phyloP scores from a whole-genome alignment of 805 yeast species.

The Danielia reshetovae region DNA sequence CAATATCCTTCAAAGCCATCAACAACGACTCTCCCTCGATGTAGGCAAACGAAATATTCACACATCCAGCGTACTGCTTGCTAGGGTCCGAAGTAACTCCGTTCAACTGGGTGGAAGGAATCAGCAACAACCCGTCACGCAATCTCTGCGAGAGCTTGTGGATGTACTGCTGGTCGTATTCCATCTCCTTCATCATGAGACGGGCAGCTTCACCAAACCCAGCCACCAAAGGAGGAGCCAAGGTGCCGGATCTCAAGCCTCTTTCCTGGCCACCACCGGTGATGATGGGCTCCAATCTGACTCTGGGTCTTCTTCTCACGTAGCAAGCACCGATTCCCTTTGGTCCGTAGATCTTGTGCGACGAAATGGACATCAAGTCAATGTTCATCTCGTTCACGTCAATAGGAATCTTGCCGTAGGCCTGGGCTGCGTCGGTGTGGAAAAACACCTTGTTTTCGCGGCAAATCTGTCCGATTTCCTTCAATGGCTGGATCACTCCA shows the following conservation, averaged over 20 bases:
- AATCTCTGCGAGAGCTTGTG: constrained; percentile 67
- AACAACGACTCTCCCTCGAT: constrained; percentile 96
- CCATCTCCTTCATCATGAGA: constrained; percentile 68
- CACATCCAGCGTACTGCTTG: constrained; percentile 80
- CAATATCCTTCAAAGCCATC: constrained; percentile 97
- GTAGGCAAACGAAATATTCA: constrained; percentile 93
- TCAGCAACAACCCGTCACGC: constrained; percentile 64
- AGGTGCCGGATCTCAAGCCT: constrained; percentile 94
- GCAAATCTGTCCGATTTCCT: constrained; percentile 88
- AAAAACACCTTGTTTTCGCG: constrained; percentile 85
- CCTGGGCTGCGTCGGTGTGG: constrained; percentile 98
- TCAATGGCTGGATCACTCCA: constrained; percentile 94
- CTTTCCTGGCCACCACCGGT: constrained; percentile 99
- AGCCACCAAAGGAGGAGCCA: constrained; percentile 92
- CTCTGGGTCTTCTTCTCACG: constrained; percentile 97
- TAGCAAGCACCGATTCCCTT: constrained; percentile 95
- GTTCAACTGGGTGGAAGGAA: constrained; percentile 86
- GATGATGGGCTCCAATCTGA: constrained; percentile 89
- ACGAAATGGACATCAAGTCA: constrained; percentile 88
- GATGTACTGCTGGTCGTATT: constrained; percentile 70
- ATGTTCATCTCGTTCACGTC: constrained; percentile 93
- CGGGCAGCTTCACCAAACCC: constrained; percentile 98
- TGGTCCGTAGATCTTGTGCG: constrained; percentile 97
- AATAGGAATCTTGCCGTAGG: constrained; percentile 86
- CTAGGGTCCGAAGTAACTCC: constrained; percentile 62